These are phyloP conservation scores for Brassica incana DNA, from an alignment of 345 rosid species.

Conservation along the genomic window DNA sequence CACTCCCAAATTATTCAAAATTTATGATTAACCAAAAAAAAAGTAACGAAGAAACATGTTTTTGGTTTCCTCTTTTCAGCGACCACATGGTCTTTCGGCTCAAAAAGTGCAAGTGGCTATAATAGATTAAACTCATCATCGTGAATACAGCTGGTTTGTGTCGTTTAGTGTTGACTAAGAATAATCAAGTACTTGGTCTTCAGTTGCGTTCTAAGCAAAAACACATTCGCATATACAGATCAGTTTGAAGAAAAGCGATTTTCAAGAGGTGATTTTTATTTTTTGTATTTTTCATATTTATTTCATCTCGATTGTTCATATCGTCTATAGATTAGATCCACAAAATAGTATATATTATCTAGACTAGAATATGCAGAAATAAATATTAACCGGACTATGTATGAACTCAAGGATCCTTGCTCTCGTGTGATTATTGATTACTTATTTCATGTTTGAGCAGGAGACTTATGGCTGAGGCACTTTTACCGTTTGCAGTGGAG, in stretches of 20 bases:
- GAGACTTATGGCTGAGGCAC: neutral
- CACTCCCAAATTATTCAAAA: no score
- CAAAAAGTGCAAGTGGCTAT: slow-evolving; percentile 46
- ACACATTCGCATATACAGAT: neutral
- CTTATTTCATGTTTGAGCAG: neutral
- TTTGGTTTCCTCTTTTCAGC: no score
- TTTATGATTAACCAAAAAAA: no score
- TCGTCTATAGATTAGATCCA: neutral
- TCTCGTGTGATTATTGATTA: neutral
- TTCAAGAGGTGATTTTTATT: neutral
- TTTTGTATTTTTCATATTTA: neutral
- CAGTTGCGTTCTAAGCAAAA: no score
- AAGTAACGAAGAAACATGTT: no score
- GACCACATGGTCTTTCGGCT: no score
- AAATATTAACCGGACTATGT: neutral
- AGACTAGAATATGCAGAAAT: neutral
- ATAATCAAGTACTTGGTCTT: no score
- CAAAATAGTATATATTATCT: neutral
- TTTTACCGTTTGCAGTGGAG: neutral
- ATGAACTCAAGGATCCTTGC: neutral
- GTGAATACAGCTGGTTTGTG: slow-evolving; percentile 28
- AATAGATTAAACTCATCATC: no score
- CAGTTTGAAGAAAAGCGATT: neutral
- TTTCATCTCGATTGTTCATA: neutral
- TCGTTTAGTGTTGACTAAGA: no score